phyloP scores from a whole-genome alignment of 495 filamentous ascomycete genomes.

The Echria macrotheca region DNA sequence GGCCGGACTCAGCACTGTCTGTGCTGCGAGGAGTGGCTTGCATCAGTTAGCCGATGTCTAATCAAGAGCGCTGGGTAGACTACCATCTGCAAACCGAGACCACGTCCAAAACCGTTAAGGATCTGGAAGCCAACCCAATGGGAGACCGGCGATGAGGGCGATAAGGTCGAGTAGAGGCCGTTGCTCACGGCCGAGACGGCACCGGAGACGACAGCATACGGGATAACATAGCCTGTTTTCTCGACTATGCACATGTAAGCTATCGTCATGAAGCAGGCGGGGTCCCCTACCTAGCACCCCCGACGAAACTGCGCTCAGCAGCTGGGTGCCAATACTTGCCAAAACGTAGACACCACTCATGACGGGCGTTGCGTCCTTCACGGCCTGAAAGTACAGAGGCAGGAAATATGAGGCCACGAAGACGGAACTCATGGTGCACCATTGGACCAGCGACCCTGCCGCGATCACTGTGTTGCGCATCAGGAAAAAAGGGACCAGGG shows the following conservation, averaged over 20 bases:
- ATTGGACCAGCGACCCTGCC: conserved; percentile 43
- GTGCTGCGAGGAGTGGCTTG: conserved; percentile 47
- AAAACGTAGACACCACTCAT: conserved; percentile 50
- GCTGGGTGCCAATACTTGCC: conserved; percentile 37
- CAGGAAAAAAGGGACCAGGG: conserved; percentile 63
- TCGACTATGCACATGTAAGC: conserved; percentile 25
- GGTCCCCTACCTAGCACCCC: conserved; percentile 38
- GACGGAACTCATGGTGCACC: conserved; percentile 50
- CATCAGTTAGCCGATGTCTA: not conserved
- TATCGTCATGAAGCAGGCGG: conserved; percentile 13
- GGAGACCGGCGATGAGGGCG: conserved; percentile 31
- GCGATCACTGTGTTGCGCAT: conserved; percentile 60
- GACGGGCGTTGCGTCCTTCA: conserved; percentile 45
- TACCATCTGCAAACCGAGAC: conserved; percentile 53
- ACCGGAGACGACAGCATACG: conserved; percentile 46
- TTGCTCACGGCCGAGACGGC: conserved; percentile 52
- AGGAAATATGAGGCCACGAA: conserved; percentile 57
- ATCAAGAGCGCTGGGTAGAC: not conserved
- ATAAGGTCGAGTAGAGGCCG: conserved; percentile 56
- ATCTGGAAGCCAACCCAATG: conserved; percentile 63
- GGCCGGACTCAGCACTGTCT: conserved; percentile 37
- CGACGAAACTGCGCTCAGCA: conserved; percentile 43
- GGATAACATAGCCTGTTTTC: conserved; percentile 53
- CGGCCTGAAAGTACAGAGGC: conserved; percentile 67
- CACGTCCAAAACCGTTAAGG: conserved; percentile 60